A percentile compares a stretch with the other conserved stretches of the same genome.
These are phyloP conservation scores for Phytophthora colocasiae DNA, from an alignment of 352 stramenopile species.

Conservation along the genomic window DNA sequence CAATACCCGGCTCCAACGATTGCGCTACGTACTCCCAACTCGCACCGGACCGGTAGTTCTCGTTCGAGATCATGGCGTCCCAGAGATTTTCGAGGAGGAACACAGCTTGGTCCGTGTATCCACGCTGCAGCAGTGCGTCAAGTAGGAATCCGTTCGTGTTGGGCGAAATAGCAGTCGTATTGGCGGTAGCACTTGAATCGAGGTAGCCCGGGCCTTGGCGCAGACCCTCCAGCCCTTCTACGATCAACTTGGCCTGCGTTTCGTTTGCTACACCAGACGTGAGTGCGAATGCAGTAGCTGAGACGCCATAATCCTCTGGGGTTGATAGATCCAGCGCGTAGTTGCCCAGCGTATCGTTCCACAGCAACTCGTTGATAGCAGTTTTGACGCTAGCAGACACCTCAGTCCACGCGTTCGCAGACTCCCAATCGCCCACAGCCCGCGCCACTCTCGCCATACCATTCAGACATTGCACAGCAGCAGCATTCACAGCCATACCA, in stretches of 20 bases:
- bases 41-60: slow-evolving; percentile 29
- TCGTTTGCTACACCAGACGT: slow-evolving; percentile 39
- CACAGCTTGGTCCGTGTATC: slow-evolving; percentile 25
- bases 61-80: slow-evolving; percentile 44
- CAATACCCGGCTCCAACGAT: slow-evolving; percentile 22
- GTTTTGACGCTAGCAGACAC: slow-evolving; percentile 27
- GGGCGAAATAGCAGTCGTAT: slow-evolving; percentile 33
- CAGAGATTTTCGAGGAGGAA: slow-evolving; percentile 44
- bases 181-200: slow-evolving; percentile 26
- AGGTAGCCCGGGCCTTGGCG: slow-evolving; percentile 40
- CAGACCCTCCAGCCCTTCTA: slow-evolving; percentile 29
- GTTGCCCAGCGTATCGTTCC: slow-evolving; percentile 35
- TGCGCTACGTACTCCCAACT: slow-evolving; percentile 40
- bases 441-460: slow-evolving; percentile 33
- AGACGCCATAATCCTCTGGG: slow-evolving; percentile 35
- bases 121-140: slow-evolving; percentile 26
- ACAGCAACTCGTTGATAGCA: slow-evolving; percentile 42
- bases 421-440: slow-evolving; percentile 27
- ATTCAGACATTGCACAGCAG: slow-evolving; percentile 34
- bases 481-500: slow-evolving; percentile 34
- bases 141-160: slow-evolving; percentile 47
- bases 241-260: slow-evolving; percentile 27
- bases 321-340: slow-evolving; percentile 30
- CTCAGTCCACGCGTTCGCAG: slow-evolving; percentile 21
- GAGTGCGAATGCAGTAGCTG: slow-evolving; percentile 36